Evolutionary conservation across 176 grass and related monocot species (phyloP), one percentile per base, ranked within the genome.

Genomic region (Aechmea fasciata): DNA sequence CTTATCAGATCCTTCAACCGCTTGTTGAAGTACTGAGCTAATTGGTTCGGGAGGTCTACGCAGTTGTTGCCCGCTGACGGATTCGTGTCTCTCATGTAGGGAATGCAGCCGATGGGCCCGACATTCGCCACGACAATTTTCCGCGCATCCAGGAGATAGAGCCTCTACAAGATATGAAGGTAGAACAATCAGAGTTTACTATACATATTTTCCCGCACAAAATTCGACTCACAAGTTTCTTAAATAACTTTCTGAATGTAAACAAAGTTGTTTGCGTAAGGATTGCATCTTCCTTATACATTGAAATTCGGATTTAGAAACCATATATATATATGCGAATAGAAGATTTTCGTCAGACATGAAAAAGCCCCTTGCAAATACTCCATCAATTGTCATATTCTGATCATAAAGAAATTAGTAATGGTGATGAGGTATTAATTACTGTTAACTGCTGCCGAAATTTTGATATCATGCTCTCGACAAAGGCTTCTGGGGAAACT

Each of bases 101-200:
- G 91, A 71, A 88, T 91, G 76, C 91, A 96, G 25, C 91, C 91
- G 26, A 96, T 91, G 5, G 91, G 87, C 3, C 91, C 91, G 15
- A 91, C 91, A 71, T 87, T 91, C 49, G 48, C 77, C 63, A 88
- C 91, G 65, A 96, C 79, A 51, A 96, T 74, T 77, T 96, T 96
- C 6, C 84, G 84, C 19, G 87, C 91, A 53, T 85, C 91, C 68
- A 96, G 57, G 33, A 79, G 69, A 73, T 96, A 91, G 20, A 96
- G 82, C 77, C 91, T 85, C 91, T 91, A 72, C 67, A 68, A 69
- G 61, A 74, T 72, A 19, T 25, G 10, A 18, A 50, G 65, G 19
- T 23, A 63, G 2, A 74, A 0, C 0, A 19, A 11, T 29, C n/a
- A 29, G 9, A 41, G 23, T 18, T 66, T 52, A 61, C 22, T 18